A percentile compares a stretch with the other conserved stretches of the same genome.
phyloP scores from a whole-genome alignment of 2,329 filamentous ascomycete genomes.

The Pseudocercospora musae region DNA sequence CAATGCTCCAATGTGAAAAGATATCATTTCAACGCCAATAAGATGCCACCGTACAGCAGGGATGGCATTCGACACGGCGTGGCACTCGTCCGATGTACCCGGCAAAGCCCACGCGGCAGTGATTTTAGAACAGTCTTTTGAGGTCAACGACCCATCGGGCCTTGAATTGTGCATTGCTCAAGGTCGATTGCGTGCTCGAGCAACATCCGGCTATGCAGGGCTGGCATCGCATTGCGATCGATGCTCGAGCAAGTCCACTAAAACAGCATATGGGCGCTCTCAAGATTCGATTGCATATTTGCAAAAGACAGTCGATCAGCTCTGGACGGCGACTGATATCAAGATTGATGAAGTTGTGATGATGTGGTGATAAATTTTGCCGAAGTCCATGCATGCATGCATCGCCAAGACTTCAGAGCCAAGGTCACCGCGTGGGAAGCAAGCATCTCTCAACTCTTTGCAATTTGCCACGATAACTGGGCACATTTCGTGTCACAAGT shows the following conservation, averaged over 20 bases:
- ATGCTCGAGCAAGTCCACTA: neutral
- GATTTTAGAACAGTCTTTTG: neutral
- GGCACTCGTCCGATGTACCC: neutral
- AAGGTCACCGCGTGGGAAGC: neutral
- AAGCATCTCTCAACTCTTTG: neutral
- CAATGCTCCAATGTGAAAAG: neutral
- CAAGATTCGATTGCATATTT: no score
- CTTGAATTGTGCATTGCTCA: neutral
- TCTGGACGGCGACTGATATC: neutral
- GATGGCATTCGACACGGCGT: neutral
- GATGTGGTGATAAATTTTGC: neutral
- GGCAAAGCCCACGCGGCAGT: neutral
- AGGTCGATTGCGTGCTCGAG: neutral
- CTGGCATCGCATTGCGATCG: neutral
- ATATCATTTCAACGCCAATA: neutral
- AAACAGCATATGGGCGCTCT: neutral
- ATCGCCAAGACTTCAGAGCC: neutral
- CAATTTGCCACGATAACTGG: neutral
- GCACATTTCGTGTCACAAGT: neutral
- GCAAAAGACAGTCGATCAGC: no score
- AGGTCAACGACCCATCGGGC: neutral
- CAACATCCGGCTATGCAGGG: neutral
- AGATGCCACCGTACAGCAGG: neutral
- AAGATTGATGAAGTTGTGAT: neutral
- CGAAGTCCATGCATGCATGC: no score